Conservation (phyloP, 768 basidiomycete species). For the Naganishia randhawae region DNA sequence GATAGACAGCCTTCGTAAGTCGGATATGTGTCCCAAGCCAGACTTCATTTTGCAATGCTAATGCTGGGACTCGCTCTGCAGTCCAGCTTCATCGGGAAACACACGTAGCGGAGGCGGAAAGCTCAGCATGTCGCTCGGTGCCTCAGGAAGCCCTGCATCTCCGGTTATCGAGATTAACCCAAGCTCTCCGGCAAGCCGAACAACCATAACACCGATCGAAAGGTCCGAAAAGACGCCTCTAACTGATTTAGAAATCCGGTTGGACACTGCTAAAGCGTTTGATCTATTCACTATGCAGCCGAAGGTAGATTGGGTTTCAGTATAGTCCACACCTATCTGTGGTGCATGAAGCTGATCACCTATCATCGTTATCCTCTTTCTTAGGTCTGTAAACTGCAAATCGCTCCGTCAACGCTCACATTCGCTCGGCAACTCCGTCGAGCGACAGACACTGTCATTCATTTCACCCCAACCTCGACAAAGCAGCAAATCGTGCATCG, state of each 20-base stretch:
- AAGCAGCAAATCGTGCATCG: constrained; percentile 67
- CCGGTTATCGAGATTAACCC: not conserved
- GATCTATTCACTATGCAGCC: constrained; percentile 95
- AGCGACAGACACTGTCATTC: constrained; percentile 67
- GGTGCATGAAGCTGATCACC: constrained; percentile 18
- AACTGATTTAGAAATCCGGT: constrained; percentile 71
- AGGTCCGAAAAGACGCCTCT: constrained; percentile 53
- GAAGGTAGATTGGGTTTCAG: constrained; percentile 59
- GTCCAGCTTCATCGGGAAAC: no score
- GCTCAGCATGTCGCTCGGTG: no score
- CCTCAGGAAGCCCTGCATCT: not conserved
- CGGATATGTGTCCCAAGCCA: no score
- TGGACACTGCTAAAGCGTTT: constrained; percentile 71
- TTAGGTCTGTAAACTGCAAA: constrained; percentile 85
- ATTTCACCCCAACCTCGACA: constrained; percentile 71
- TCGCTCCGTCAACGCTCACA: constrained; percentile 71
- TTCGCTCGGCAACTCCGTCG: constrained; percentile 73
- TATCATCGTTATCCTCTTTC: constrained; percentile 5
- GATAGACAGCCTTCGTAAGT: no score
- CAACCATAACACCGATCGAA: constrained; percentile 24
- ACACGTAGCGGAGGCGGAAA: no score
- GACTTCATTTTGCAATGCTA: no score
- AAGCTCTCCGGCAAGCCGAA: not conserved
- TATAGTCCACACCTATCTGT: constrained; percentile 8
- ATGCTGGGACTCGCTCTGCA: no score